phyloP scores from a whole-genome alignment of 257 asterid species.

The Handroanthus guayacan region DNA sequence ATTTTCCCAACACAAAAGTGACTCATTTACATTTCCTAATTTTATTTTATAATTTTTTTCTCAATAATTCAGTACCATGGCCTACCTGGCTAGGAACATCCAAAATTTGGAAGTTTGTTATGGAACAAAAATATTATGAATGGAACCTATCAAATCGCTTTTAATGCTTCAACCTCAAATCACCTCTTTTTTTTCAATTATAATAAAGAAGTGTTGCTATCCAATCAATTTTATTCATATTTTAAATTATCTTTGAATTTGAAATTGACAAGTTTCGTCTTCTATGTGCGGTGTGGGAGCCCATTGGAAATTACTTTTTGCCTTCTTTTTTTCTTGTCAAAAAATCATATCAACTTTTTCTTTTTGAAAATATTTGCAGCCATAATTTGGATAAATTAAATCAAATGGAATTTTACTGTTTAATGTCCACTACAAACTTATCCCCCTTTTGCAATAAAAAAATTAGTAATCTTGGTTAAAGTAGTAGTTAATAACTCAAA shows the following conservation, averaged over 20 bases:
- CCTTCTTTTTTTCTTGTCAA: not conserved
- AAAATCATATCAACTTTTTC: not conserved
- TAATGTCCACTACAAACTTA: too few relatives aligned
- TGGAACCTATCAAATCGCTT: too few relatives aligned
- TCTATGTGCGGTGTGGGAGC: not conserved
- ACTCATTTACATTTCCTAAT: too few relatives aligned
- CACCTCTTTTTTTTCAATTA: not conserved
- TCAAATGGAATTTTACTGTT: too few relatives aligned
- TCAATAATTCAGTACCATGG: not conserved
- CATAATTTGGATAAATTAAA: not conserved
- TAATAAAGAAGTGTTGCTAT: not conserved
- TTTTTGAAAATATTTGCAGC: not conserved
- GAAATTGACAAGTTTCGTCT: not conserved
- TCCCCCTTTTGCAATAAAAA: too few relatives aligned
- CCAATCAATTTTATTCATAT: not conserved
- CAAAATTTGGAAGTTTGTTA: not conserved
- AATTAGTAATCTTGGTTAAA: too few relatives aligned
- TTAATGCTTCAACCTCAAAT: not conserved
- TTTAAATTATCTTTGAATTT: not conserved
- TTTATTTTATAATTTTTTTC: too few relatives aligned
- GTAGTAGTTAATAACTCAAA: too few relatives aligned
- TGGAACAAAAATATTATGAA: too few relatives aligned
- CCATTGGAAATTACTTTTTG: not conserved
- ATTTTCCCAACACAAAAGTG: too few relatives aligned
- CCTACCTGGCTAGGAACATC: not conserved